Percentiles rank a stretch among this genome's conserved stretches.
Conservation (phyloP, 2,329 filamentous ascomycete species). For the Penicillium aurantiogriseum region DNA sequence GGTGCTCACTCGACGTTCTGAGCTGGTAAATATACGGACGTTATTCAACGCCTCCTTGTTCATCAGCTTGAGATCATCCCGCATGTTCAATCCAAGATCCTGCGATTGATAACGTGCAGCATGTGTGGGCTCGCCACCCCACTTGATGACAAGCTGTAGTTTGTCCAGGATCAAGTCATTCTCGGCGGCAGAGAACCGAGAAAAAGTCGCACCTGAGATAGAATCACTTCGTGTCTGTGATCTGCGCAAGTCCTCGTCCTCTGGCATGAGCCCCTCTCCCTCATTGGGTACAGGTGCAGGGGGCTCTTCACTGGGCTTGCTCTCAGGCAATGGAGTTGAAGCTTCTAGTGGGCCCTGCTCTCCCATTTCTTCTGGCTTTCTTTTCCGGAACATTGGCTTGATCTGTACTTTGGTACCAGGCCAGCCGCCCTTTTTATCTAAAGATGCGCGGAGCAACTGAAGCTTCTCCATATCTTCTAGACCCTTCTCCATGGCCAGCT, state of each 20-base stretch:
- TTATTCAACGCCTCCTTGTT: constrained; percentile 90
- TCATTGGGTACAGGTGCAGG: constrained; percentile 23
- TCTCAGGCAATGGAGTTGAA: constrained; percentile 11
- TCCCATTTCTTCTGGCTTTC: constrained; percentile 62
- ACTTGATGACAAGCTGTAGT: constrained; percentile 95
- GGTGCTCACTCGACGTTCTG: constrained; percentile 88
- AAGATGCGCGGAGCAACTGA: constrained; percentile 76
- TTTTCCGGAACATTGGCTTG: constrained; percentile 97
- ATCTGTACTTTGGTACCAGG: constrained; percentile 98
- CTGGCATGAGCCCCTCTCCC: constrained; percentile 16
- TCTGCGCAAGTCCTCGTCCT: constrained; percentile 41
- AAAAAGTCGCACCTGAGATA: constrained; percentile 84
- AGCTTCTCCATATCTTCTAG: constrained; percentile 85
- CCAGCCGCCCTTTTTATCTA: constrained; percentile 91
- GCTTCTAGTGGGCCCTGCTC: constrained; percentile 26
- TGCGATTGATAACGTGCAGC: constrained; percentile 94
- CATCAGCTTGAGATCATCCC: constrained; percentile 88
- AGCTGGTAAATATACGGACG: constrained; percentile 92
- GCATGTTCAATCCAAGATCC: constrained; percentile 92
- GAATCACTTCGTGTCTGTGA: constrained; percentile 72
- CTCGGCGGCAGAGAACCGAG: constrained; percentile 87
- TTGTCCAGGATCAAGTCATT: constrained; percentile 94
- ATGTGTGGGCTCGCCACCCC: constrained; percentile 97
- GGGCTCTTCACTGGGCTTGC: constrained; percentile 21
- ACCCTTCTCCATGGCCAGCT: constrained; percentile 71